Evolutionary conservation across 169 alveolate genomes (phyloP).

Genomic region (Plasmodium knowlesi): DNA sequence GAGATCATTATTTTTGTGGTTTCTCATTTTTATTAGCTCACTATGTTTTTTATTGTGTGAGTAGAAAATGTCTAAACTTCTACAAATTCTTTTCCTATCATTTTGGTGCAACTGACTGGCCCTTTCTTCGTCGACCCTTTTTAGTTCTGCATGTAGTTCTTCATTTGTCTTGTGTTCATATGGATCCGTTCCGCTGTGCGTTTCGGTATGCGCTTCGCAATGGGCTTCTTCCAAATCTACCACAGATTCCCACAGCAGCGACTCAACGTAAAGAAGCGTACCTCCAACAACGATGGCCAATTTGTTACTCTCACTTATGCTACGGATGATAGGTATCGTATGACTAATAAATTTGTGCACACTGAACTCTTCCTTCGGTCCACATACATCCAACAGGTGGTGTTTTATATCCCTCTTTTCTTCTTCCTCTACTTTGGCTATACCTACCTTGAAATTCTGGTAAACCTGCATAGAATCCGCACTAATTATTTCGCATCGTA

Average conservation of each 20-base stretch:
- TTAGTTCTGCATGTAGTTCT: conserved; percentile 75
- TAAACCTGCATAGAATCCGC: conserved; percentile 87
- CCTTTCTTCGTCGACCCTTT: conserved; percentile 79
- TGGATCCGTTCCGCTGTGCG: background rate
- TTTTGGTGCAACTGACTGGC: conserved; percentile 80
- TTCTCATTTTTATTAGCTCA: conserved; percentile 76
- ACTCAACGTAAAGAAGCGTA: conserved; percentile 80
- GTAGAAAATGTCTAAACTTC: conserved; percentile 72
- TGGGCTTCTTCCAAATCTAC: conserved; percentile 32
- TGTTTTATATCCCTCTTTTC: conserved; percentile 78
- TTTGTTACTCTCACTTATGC: conserved; percentile 28
- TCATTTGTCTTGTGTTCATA: conserved; percentile 63
- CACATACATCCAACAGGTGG: conserved; percentile 79
- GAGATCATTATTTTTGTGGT: conserved; percentile 57
- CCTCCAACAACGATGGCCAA: conserved; percentile 85
- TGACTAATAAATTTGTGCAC: conserved; percentile 76
- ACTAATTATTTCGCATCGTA: conserved; percentile 80
- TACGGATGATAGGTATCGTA: conserved; percentile 60
- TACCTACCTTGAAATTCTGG: conserved; percentile 80
- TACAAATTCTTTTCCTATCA: conserved; percentile 83
- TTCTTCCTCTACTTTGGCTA: conserved; percentile 80
- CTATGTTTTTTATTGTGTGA: conserved; percentile 79
- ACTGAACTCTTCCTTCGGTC: conserved; percentile 76
- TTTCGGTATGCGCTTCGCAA: background rate
- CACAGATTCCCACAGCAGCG: conserved; percentile 83